Percentiles rank a stretch among this genome's conserved stretches.
These are phyloP conservation scores for Kokia cookei DNA, from an alignment of 441 rosid genomes.

Conservation along the genomic window DNA sequence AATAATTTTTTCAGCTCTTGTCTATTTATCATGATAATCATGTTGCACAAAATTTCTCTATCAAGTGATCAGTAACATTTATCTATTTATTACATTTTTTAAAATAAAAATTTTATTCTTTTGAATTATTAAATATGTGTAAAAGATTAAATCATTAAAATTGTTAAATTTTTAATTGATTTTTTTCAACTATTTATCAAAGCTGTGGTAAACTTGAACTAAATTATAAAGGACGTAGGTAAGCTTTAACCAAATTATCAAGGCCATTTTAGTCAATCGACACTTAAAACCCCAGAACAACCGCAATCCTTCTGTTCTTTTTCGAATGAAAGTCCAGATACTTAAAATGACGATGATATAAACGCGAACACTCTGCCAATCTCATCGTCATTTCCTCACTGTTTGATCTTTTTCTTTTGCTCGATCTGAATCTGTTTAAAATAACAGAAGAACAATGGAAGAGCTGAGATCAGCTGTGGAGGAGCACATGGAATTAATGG, in stretches of 20 bases:
- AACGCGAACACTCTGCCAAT: background rate
- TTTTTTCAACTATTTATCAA: too few species aligned
- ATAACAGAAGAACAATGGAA: slow-evolving; percentile 41
- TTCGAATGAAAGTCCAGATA: background rate
- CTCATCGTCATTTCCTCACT: background rate
- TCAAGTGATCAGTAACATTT: too few species aligned
- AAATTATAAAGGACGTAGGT: background rate
- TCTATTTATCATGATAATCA: too few species aligned
- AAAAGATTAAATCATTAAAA: too few species aligned
- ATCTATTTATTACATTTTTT: too few species aligned
- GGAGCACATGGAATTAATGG: slow-evolving; percentile 70
- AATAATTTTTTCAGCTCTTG: too few species aligned
- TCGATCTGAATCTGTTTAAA: background rate
- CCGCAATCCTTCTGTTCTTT: background rate
- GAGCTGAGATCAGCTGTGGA: slow-evolving; percentile 67
- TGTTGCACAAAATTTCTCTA: too few species aligned
- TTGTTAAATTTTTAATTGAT: too few species aligned
- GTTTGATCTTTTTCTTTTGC: background rate
- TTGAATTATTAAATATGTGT: too few species aligned
- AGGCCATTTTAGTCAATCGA: background rate
- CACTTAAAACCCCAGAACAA: background rate
- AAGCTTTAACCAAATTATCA: background rate
- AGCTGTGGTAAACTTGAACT: too few species aligned
- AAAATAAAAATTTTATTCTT: too few species aligned
- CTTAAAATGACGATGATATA: background rate